Conservation (phyloP, 2,329 filamentous ascomycete species). For the Apiospora koreana region DNA sequence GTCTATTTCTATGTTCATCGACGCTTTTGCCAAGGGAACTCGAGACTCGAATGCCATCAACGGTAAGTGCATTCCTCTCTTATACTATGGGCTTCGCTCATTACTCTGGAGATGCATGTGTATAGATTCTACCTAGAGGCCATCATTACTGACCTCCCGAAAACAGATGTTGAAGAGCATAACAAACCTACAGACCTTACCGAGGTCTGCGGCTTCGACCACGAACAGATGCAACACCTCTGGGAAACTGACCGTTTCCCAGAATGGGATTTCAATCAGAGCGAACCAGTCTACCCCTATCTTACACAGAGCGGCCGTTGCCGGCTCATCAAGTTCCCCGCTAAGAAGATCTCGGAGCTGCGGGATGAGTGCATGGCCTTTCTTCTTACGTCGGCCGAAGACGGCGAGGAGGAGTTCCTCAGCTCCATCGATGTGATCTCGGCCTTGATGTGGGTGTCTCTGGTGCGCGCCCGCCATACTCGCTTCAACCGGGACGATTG, state of each 20-base stretch:
- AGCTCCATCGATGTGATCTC: background rate
- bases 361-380: background rate
- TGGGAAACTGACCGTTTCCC: background rate
- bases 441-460: slow-evolving; percentile 13
- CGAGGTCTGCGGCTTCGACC: background rate
- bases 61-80: background rate
- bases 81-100: no score
- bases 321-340: slow-evolving; percentile 12
- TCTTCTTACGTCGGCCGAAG: background rate
- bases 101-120: no score
- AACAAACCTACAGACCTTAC: background rate
- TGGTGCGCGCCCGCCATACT: slow-evolving; percentile 8
- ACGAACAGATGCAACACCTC: background rate
- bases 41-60: background rate
- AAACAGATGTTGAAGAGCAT: background rate
- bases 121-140: background rate
- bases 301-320: background rate
- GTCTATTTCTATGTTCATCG: slow-evolving; percentile 16
- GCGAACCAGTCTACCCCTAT: background rate
- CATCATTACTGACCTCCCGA: background rate
- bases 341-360: background rate
- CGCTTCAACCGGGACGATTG: background rate
- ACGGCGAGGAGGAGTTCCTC: background rate
- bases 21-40: slow-evolving; percentile 11
- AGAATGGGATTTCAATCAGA: slow-evolving; percentile 6